Base-by-base conservation (phyloP, 2,329 filamentous ascomycete species). In the Xylaria polymorpha region DNA sequence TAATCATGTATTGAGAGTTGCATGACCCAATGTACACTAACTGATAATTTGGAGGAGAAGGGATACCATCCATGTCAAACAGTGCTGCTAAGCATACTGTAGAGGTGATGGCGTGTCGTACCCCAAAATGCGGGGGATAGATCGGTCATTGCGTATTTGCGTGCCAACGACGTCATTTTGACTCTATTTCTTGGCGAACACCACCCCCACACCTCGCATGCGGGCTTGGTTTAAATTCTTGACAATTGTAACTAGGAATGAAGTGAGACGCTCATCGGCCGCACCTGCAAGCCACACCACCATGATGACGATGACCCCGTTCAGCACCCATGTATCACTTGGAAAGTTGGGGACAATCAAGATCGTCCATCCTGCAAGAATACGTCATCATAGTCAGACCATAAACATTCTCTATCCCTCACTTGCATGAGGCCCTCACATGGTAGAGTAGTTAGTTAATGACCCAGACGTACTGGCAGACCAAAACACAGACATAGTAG, bases 121-220 rank as follows among this genome's bases (percentile, higher is more conserved):
- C 3, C 20, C 22, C 2, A 29, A 29, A 46, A n/a, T 46, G 43
- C 43, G 43, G 43, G 43, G 43, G 43, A 20, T 20, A 20, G 9
- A 7, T 46, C 43, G 9, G n/a, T 46, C 43, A 18, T n/a, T 44
- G 14, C 46, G 6, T 37, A 32, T 41, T n/a, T 22, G 41, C 56
- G 37, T 58, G 39, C 8, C 35, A 32, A 63, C 58, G 67, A 69
- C 67, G 67, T 69, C 67, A 69, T 66, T 48, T 22, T 14, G 37
- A 37, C 43, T 68, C 22, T 50, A 20, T 64, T 60, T 48, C 61
- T 61, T 64, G 57, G 57, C 41, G 14, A 46, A 66, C 22, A 39
- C 8, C 50, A n/a, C 14, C 66, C 66, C 62, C 37, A 29, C 59
- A 68, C 66, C 57, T 44, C 3, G 46, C 22, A 57, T 48, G 22